Percentiles rank a stretch among this genome's conserved stretches.
Evolutionary conservation across 2,329 filamentous ascomycete genomes (phyloP).

Genomic region (Talaromyces atroroseus): DNA sequence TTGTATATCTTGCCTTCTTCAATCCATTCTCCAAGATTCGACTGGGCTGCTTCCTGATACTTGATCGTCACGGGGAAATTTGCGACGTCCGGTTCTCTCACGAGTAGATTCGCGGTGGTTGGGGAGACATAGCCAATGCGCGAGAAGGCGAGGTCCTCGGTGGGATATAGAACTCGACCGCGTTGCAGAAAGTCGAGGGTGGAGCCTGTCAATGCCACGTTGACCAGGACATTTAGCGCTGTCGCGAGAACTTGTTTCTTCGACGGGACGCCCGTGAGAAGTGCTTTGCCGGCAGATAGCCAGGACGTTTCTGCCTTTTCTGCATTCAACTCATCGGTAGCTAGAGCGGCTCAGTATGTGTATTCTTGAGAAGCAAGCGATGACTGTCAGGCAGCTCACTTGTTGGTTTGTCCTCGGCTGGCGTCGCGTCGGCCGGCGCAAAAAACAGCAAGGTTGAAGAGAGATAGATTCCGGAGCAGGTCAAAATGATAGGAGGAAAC

Average conservation of each 20-base stretch:
- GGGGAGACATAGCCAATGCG: constrained; percentile 82
- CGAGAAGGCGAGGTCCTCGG: constrained; percentile 74
- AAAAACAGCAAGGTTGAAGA: constrained; percentile 29
- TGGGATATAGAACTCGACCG: constrained; percentile 63
- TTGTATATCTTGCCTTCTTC: constrained; percentile 61
- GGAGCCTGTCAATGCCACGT: constrained; percentile 62
- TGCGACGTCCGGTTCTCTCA: constrained; percentile 73
- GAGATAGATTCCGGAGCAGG: constrained; percentile 43
- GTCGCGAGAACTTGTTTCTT: constrained; percentile 63
- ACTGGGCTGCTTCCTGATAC: constrained; percentile 40
- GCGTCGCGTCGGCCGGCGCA: constrained; percentile 2
- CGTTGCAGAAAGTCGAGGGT: constrained; percentile 73
- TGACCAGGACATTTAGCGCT: constrained; percentile 64
- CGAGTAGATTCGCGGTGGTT: constrained; percentile 69
- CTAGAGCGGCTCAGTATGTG: not conserved
- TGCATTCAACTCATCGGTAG: not conserved
- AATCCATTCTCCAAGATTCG: constrained; percentile 47
- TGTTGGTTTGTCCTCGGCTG: not conserved
- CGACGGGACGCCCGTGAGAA: constrained; percentile 72
- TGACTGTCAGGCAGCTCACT: not conserved
- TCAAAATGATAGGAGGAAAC: constrained; percentile 33
- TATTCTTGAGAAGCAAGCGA: not conserved
- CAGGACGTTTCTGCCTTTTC: constrained; percentile 9
- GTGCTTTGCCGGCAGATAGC: constrained; percentile 51
- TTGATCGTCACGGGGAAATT: constrained; percentile 72